A percentile compares a stretch with the other conserved stretches of the same genome.
These are phyloP conservation scores for Phytophthora sojae DNA, from an alignment of 352 stramenopile genomes.

Conservation along the genomic window DNA sequence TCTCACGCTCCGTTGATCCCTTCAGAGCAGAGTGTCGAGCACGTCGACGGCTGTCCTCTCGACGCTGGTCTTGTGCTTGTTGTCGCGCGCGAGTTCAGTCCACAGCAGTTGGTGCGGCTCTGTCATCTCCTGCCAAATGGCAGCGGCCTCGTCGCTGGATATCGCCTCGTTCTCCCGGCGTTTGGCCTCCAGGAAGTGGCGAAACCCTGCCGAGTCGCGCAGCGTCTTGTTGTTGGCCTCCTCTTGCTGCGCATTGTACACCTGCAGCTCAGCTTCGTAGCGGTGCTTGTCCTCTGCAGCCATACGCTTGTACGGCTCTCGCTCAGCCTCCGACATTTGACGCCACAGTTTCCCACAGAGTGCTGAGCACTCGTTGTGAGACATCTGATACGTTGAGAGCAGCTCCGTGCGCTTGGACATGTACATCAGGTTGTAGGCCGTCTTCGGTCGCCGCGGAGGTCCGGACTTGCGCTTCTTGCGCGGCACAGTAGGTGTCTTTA, in stretches of 20 bases:
- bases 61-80: background rate
- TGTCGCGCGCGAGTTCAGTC: conserved; percentile 42
- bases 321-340: conserved; percentile 59
- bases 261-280: conserved; percentile 49
- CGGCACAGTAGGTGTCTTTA: conserved; percentile 5
- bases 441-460: conserved; percentile 47
- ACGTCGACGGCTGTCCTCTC: background rate
- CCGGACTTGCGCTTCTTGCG: conserved; percentile 39
- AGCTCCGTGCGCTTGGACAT: conserved; percentile 64
- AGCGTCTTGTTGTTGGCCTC: conserved; percentile 18
- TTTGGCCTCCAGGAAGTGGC: conserved; percentile 45
- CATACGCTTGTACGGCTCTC: conserved; percentile 64
- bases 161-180: conserved; percentile 36
- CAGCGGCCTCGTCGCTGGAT: conserved; percentile 35
- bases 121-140: conserved; percentile 48
- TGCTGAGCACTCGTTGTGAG: conserved; percentile 71
- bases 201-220: conserved; percentile 41
- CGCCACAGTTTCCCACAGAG: conserved; percentile 68
- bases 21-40: background rate
- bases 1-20: background rate
- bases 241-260: conserved; percentile 29
- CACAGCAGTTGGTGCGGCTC: conserved; percentile 48
- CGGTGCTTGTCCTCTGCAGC: conserved; percentile 59
- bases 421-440: conserved; percentile 74
- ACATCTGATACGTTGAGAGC: conserved; percentile 62